Conservation (phyloP, 2,329 filamentous ascomycete species). For the Sclerotinia subarctica region DNA sequence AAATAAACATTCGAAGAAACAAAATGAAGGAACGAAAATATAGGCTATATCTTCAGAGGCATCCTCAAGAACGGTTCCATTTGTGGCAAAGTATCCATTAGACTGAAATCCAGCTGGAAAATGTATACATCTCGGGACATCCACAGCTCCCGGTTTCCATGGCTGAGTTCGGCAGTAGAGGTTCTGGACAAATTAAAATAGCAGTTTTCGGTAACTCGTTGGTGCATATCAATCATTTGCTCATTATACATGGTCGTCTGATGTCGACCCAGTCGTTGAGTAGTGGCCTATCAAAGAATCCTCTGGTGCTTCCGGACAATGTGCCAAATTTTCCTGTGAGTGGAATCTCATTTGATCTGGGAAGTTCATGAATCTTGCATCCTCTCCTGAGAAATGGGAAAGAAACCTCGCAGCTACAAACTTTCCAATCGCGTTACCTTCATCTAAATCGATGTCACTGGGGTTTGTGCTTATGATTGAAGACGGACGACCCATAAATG, state of each 20-base stretch:
- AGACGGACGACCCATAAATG: slow-evolving; percentile 10
- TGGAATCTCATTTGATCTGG: not conserved
- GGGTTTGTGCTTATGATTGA: not conserved
- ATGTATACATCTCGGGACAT: not conserved
- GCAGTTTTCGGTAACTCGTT: not conserved
- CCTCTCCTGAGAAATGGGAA: not conserved
- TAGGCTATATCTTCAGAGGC: not conserved
- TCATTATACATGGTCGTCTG: not conserved
- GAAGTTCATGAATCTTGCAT: not conserved
- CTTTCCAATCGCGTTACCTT: not conserved
- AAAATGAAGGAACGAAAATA: not conserved
- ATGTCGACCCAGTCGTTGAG: not conserved
- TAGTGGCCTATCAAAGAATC: not conserved
- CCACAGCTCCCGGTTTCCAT: not conserved
- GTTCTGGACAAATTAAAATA: not conserved
- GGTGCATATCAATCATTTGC: not conserved
- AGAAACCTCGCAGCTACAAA: not conserved
- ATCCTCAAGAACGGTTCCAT: not conserved
- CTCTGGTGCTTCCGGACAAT: not conserved
- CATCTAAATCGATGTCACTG: slow-evolving; percentile 14
- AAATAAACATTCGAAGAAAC: not conserved
- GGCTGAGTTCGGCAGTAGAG: slow-evolving; percentile 3
- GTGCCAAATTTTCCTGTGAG: not conserved
- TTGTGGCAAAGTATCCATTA: not conserved
- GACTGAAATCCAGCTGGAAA: not conserved